Conservation (phyloP, 148 eudicot species). For the Silene conica region DNA sequence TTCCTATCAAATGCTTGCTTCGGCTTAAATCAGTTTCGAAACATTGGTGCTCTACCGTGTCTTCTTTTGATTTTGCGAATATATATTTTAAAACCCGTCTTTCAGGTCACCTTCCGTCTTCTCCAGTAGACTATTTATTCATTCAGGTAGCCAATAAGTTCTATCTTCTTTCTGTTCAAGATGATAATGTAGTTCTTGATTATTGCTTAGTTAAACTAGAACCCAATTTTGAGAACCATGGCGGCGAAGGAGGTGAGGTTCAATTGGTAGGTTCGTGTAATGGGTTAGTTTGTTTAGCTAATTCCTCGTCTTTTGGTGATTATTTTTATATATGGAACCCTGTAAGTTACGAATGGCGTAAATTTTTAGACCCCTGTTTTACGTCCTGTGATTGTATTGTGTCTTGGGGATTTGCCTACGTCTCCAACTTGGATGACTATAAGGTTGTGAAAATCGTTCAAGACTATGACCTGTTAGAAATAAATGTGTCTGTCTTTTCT, state of each 20-base stretch:
- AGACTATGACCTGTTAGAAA: neutral
- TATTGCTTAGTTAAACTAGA: constrained; percentile 29
- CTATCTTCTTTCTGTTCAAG: constrained; percentile 23
- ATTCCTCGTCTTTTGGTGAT: constrained; percentile 16
- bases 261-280: constrained; percentile 25
- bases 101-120: neutral
- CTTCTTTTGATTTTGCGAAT: constrained; percentile 26
- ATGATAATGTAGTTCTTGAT: constrained; percentile 14
- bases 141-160: constrained; percentile 19
- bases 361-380: constrained; percentile 1
- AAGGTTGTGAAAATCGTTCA: constrained; percentile 23
- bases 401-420: constrained; percentile 30
- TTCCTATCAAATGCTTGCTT: constrained; percentile 19
- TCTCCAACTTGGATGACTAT: constrained; percentile 25
- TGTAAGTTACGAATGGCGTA: constrained; percentile 11
- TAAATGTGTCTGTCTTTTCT: constrained; percentile 17
- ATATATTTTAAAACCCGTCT: constrained; percentile 7
- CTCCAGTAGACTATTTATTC: constrained; percentile 21
- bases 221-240: constrained; percentile 11
- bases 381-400: constrained; percentile 2
- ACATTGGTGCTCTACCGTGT: constrained; percentile 15
- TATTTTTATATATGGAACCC: constrained; percentile 29
- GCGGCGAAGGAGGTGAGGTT: neutral
- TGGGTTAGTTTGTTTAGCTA: constrained; percentile 24
- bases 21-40: constrained; percentile 15